Conservation (phyloP, 2,329 filamentous ascomycete species). For the Emmonsiellopsis sp. region DNA sequence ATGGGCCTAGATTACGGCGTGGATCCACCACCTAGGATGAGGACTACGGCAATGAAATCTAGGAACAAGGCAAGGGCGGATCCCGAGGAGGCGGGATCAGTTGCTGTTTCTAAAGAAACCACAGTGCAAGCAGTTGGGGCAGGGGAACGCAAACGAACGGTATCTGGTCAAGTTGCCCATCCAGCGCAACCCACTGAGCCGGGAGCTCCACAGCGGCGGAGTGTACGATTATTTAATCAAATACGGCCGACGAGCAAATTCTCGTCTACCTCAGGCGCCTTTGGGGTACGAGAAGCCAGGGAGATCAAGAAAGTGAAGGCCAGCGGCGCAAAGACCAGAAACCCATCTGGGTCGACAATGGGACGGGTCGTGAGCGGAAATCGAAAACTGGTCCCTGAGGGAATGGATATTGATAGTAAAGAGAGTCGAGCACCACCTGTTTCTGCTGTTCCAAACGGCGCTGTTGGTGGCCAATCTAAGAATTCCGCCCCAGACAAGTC, state of each 20-base stretch:
- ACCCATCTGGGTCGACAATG: constrained; percentile 60
- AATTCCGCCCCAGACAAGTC: constrained; percentile 41
- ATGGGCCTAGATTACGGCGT: constrained; percentile 41
- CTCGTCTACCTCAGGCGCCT: constrained; percentile 48
- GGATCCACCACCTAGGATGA: constrained; percentile 58
- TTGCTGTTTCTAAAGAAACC: constrained; percentile 24
- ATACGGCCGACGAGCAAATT: constrained; percentile 60
- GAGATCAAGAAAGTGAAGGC: constrained; percentile 80
- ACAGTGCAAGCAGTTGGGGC: constrained; percentile 24
- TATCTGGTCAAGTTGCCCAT: constrained; percentile 67
- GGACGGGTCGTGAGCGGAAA: constrained; percentile 86
- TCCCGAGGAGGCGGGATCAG: constrained; percentile 29
- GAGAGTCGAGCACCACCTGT: constrained; percentile 41
- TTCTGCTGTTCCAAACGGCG: constrained; percentile 16
- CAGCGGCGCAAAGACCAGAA: constrained; percentile 59
- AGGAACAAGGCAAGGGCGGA: constrained; percentile 32
- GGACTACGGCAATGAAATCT: constrained; percentile 40
- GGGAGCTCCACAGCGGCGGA: constrained; percentile 57
- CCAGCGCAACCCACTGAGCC: constrained; percentile 54
- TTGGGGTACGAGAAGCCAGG: constrained; percentile 54
- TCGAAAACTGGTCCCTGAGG: constrained; percentile 62
- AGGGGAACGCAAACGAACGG: constrained; percentile 73
- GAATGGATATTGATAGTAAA: constrained; percentile 60
- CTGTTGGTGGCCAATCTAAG: constrained; percentile 21
- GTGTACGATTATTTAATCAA: constrained; percentile 62